Evolutionary conservation across 2,329 filamentous ascomycete genomes (phyloP), one percentile per base, ranked within the genome.

Genomic region (Massarina eburnea): DNA sequence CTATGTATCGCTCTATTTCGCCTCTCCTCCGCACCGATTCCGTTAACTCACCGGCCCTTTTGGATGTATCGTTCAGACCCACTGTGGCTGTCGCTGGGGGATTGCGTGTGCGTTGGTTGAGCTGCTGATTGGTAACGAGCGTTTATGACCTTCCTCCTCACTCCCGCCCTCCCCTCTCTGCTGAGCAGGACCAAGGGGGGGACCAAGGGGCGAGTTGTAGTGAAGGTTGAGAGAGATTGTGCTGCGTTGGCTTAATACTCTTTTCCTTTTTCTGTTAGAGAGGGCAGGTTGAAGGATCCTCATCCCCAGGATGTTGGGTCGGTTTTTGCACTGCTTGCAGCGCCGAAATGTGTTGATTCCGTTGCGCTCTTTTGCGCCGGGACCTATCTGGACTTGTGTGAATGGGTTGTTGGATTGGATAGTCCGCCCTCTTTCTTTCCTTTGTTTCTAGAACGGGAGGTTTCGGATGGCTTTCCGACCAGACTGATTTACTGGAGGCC

Each of bases 81-180:
- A 48, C 54, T 57, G 66, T 43, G 67, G 64, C 60, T 61, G 60
- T 63, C 51, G 62, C 50, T 59, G 63, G 61, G 55, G 60, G 59
- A 61, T 58, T 51, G 39, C 42, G 34, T 21, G 53, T 58, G 58
- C 55, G 56, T 39, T 39, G 30, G 55, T 49, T 41, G 55, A 49
- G 57, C 49, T 66, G 68, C 66, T 68, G 66, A 71, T 67, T 55
- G 68, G 48, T 71, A 71, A 71, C 68, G 64, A 72, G 69, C 67
- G 69, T 72, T 62, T 41, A 21, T 52, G 49, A 56, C 61, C 64
- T 66, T 59, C 65, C 65, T 69, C 66, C 64, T 62, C 41, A 53
- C 38, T 27, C 26, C 33, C 35, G 46, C 39, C 20, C 39, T 45
- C 42, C 54, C 49, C 47, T 39, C 41, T 35, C 48, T 45, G 46